Conservation (phyloP, 2,329 filamentous ascomycete species). For the Pseudogymnoascus sp. region DNA sequence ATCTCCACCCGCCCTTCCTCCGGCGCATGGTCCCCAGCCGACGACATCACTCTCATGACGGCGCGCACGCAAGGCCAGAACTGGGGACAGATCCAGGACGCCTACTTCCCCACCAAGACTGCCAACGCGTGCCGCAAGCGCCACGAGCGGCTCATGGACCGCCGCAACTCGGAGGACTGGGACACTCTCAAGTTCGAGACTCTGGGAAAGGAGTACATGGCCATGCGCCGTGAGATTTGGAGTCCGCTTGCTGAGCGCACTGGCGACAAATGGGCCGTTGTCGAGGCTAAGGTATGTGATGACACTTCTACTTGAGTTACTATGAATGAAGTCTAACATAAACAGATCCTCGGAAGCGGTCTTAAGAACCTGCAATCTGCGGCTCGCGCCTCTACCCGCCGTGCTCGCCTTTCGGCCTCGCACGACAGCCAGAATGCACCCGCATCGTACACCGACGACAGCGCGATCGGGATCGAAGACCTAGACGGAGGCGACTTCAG, state of each 20-base stretch:
- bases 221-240: slow-evolving; percentile 76
- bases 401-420: slow-evolving; percentile 47
- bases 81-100: slow-evolving; percentile 72
- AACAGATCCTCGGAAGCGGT: slow-evolving; percentile 73
- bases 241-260: slow-evolving; percentile 59
- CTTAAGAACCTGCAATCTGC: slow-evolving; percentile 71
- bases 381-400: slow-evolving; percentile 56
- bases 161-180: slow-evolving; percentile 54
- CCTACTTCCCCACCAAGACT: slow-evolving; percentile 69
- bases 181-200: slow-evolving; percentile 66
- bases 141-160: slow-evolving; percentile 76
- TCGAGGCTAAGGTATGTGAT: slow-evolving; percentile 50
- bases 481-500: slow-evolving; percentile 42
- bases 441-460: slow-evolving; percentile 49
- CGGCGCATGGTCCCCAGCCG: slow-evolving; percentile 63
- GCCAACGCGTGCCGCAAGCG: slow-evolving; percentile 82
- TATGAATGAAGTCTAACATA: slow-evolving; percentile 8
- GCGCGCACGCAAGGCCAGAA: slow-evolving; percentile 70
- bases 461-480: slow-evolving; percentile 58
- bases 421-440: slow-evolving; percentile 26
- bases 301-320: neutral
- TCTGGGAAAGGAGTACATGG: slow-evolving; percentile 71
- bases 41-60: slow-evolving; percentile 65
- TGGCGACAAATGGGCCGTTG: slow-evolving; percentile 75
- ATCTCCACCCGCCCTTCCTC: slow-evolving; percentile 43